Conservation (phyloP, 441 rosid genomes). For the Biscutella auriculata region DNA sequence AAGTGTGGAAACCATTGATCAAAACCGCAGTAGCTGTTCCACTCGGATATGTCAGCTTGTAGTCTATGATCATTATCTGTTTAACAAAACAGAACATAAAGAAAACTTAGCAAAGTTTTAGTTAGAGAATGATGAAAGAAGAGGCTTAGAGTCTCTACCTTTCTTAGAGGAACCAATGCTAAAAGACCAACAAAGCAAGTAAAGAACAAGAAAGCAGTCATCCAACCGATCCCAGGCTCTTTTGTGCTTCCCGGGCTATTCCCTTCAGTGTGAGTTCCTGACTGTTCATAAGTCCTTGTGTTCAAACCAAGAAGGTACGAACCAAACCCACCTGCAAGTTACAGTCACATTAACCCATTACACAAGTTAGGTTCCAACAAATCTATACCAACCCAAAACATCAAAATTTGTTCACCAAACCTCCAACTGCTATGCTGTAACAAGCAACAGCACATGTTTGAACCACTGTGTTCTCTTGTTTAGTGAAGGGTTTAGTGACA, state of each 20-base stretch:
- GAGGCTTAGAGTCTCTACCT: constrained; percentile 30
- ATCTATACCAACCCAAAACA: too few relatives aligned
- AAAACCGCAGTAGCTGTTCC: constrained; percentile 95
- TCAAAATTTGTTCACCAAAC: constrained; percentile 14
- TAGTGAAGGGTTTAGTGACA: constrained; percentile 51
- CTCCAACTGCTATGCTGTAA: constrained; percentile 81
- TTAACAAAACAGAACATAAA: not conserved
- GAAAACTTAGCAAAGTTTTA: not conserved
- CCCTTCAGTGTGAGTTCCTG: constrained; percentile 54
- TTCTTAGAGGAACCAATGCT: constrained; percentile 81
- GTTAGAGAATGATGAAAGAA: too few relatives aligned
- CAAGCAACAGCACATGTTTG: constrained; percentile 94
- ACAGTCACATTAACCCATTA: too few relatives aligned
- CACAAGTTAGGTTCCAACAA: too few relatives aligned
- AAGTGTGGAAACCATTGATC: constrained; percentile 84
- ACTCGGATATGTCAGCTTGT: constrained; percentile 72
- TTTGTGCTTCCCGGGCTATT: constrained; percentile 48
- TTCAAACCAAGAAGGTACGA: constrained; percentile 79
- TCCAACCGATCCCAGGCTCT: constrained; percentile 88
- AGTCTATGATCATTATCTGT: constrained; percentile 82
- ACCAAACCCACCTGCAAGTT: constrained; percentile 92
- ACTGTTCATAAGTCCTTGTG: constrained; percentile 51
- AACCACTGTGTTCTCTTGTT: constrained; percentile 79
- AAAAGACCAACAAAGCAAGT: constrained; percentile 75
- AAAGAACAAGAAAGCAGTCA: constrained; percentile 70